Conservation (phyloP, 805 yeast genomes). For the Ogataea siamensis region DNA sequence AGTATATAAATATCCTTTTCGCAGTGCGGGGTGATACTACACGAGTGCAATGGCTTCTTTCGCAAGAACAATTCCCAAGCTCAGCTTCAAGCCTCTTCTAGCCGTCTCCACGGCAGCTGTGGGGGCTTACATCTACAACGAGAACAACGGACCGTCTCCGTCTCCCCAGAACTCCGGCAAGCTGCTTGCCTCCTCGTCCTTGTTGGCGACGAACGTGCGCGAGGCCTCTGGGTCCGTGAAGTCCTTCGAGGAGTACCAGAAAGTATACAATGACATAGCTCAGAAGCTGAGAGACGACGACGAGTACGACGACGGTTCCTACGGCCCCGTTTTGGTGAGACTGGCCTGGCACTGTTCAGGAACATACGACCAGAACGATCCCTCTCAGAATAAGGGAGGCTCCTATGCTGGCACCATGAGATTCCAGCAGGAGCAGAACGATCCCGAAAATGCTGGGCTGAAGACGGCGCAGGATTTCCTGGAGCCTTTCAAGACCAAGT, state of each 20-base stretch:
- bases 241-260: slow-evolving; percentile 54
- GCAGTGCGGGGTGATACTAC: slow-evolving; percentile 1
- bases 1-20: not conserved
- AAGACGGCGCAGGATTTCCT: slow-evolving; percentile 55
- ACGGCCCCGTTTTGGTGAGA: slow-evolving; percentile 46
- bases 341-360: slow-evolving; percentile 53
- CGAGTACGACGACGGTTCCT: slow-evolving; percentile 62
- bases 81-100: slow-evolving; percentile 2
- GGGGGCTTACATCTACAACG: slow-evolving; percentile 27
- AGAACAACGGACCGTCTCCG: slow-evolving; percentile 18
- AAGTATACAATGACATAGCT: slow-evolving; percentile 73
- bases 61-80: slow-evolving; percentile 1
- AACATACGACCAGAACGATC: slow-evolving; percentile 40
- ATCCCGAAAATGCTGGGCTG: slow-evolving; percentile 50
- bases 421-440: slow-evolving; percentile 47
- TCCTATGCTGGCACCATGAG: slow-evolving; percentile 58
- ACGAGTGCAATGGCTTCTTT: slow-evolving; percentile 4
- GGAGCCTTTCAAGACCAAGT: slow-evolving; percentile 51
- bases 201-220: slow-evolving; percentile 31
- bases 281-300: slow-evolving; percentile 51
- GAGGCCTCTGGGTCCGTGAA: slow-evolving; percentile 34
- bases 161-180: slow-evolving; percentile 14
- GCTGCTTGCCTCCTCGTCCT: slow-evolving; percentile 31
- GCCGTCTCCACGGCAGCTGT: slow-evolving; percentile 23
- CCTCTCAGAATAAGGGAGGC: slow-evolving; percentile 43